Evolutionary conservation across 129 eudicot genomes (phyloP).

Genomic region (Tanacetum coccineum): DNA sequence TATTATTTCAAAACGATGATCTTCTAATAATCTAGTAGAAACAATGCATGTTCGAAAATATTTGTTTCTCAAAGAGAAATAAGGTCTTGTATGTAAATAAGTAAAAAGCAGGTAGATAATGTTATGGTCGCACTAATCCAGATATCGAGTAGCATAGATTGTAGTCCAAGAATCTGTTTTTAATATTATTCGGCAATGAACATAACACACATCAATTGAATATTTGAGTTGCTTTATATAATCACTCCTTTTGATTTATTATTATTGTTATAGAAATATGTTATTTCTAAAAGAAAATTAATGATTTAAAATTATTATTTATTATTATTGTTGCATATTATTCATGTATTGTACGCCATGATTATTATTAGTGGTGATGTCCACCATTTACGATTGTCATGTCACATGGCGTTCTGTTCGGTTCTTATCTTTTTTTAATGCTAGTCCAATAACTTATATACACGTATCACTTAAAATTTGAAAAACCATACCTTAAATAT

Average conservation of each 20-base stretch:
- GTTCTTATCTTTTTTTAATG: conserved; percentile 7
- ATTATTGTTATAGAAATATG: not conserved
- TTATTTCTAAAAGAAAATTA: too few relatives aligned
- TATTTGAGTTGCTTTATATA: not conserved
- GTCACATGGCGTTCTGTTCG: conserved; percentile 35
- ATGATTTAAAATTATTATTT: too few relatives aligned
- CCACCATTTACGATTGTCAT: conserved; percentile 35
- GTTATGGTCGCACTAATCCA: conserved; percentile 3
- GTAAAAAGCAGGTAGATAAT: conserved; percentile 7
- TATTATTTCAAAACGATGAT: too few relatives aligned
- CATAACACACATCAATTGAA: not conserved
- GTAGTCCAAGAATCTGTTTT: conserved; percentile 14
- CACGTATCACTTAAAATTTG: conserved; percentile 4
- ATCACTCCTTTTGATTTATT: not conserved
- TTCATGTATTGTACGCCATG: too few relatives aligned
- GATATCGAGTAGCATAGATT: conserved; percentile 23
- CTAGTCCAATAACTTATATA: conserved; percentile 14
- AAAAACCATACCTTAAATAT: conserved; percentile 9
- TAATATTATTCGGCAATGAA: not conserved
- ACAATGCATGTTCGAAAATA: too few relatives aligned
- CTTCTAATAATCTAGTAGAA: too few relatives aligned
- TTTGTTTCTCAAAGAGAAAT: not conserved
- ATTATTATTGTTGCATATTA: too few relatives aligned
- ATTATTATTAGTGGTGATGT: conserved; percentile 40
- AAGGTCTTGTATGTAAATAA: not conserved